phyloP scores from a whole-genome alignment of 2,329 filamentous ascomycete genomes.

The Rhinocladiella similis region DNA sequence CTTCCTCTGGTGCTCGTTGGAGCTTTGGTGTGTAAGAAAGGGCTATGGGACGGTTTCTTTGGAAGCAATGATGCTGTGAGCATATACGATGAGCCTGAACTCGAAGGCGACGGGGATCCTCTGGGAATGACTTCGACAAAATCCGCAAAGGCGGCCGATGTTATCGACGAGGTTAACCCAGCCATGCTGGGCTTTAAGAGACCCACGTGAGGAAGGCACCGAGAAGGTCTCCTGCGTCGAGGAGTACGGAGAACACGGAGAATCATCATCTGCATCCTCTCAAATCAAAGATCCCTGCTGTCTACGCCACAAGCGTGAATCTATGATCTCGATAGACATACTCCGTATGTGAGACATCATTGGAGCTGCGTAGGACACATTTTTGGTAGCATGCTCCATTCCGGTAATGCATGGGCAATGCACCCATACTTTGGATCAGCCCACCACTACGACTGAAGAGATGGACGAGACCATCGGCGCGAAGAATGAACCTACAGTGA shows the following conservation, averaged over 20 bases:
- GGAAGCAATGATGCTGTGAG: conserved; percentile 53
- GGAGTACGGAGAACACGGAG: background rate
- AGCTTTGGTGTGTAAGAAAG: conserved; percentile 90
- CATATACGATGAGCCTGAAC: conserved; percentile 60
- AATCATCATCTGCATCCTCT: background rate
- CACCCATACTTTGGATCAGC: too few relatives aligned
- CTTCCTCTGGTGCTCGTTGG: conserved; percentile 85
- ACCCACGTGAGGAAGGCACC: conserved; percentile 15
- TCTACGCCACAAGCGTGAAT: too few relatives aligned
- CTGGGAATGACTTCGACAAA: conserved; percentile 23
- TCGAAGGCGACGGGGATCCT: conserved; percentile 29
- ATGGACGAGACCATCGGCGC: too few relatives aligned
- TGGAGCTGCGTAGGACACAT: too few relatives aligned
- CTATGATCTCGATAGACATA: too few relatives aligned
- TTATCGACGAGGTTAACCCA: conserved; percentile 13
- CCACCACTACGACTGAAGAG: too few relatives aligned
- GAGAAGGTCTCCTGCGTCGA: too few relatives aligned
- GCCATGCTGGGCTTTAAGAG: conserved; percentile 28
- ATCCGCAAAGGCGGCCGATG: conserved; percentile 3
- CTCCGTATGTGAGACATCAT: too few relatives aligned
- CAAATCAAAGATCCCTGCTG: background rate
- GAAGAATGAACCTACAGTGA: too few relatives aligned
- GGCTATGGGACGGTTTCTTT: conserved; percentile 84
- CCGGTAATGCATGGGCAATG: too few relatives aligned
- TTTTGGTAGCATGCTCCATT: too few relatives aligned